These are phyloP conservation scores for Russula abietina DNA, from an alignment of 768 basidiomycete genomes.

Conservation along the genomic window DNA sequence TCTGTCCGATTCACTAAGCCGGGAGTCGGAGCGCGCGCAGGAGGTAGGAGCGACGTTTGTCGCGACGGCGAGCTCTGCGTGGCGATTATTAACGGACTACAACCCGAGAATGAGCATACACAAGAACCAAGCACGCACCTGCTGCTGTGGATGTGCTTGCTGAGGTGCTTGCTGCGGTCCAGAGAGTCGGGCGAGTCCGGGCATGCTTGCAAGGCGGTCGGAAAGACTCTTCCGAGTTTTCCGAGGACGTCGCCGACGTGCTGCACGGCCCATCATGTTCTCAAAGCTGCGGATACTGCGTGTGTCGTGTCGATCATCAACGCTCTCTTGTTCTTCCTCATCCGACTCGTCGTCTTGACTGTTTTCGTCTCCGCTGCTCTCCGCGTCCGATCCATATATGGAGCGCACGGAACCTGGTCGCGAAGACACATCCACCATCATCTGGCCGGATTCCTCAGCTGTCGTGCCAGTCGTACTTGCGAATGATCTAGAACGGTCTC, in stretches of 20 bases:
- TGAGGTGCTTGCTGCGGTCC: background rate
- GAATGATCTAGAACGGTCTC: slow-evolving; percentile 34
- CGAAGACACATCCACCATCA: slow-evolving; percentile 52
- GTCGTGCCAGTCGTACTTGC: slow-evolving; percentile 26
- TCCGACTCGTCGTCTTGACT: slow-evolving; percentile 38
- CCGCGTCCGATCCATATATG: slow-evolving; percentile 30
- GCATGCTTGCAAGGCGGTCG: slow-evolving; percentile 76
- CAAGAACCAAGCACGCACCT: background rate
- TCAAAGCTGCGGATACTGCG: slow-evolving; percentile 83
- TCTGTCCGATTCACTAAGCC: slow-evolving; percentile 34
- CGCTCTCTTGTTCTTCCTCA: slow-evolving; percentile 36
- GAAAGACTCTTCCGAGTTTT: slow-evolving; percentile 74
- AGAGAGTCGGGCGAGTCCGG: slow-evolving; percentile 46
- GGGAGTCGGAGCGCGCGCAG: slow-evolving; percentile 25
- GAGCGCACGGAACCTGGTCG: slow-evolving; percentile 46
- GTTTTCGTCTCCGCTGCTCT: slow-evolving; percentile 31
- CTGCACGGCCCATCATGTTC: slow-evolving; percentile 60
- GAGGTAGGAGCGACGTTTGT: slow-evolving; percentile 37
- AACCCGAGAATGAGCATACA: slow-evolving; percentile 18
- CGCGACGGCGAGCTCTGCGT: slow-evolving; percentile 34
- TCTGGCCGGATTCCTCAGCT: slow-evolving; percentile 42
- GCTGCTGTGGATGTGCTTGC: slow-evolving; percentile 1
- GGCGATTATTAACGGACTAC: slow-evolving; percentile 5
- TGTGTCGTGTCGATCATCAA: slow-evolving; percentile 44
- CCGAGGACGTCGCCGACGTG: slow-evolving; percentile 34